Conservation (phyloP, 371 early-diverging fungal species). For the Apophysomyces ossiformis region DNA sequence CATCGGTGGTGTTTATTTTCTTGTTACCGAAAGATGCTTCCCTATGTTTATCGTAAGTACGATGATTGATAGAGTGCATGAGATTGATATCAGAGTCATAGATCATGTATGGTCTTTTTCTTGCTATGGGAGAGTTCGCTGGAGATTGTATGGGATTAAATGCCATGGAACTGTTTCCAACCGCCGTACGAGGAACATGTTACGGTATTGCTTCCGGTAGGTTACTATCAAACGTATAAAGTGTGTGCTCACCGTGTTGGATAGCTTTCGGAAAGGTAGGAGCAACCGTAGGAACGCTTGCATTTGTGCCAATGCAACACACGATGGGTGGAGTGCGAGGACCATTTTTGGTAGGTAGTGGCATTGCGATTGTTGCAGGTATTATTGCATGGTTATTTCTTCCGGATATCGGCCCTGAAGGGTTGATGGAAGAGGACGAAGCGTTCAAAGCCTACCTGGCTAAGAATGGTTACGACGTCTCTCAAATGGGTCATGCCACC, state of each 20-base stretch:
- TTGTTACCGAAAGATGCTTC: conserved; percentile 40
- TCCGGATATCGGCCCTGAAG: conserved; percentile 34
- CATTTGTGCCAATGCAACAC: conserved; percentile 37
- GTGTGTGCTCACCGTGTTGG: conserved; percentile 22
- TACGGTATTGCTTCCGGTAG: conserved; percentile 51
- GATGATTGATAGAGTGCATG: not conserved
- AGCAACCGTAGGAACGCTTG: conserved; percentile 42
- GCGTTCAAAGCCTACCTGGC: conserved; percentile 50
- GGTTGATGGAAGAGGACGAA: conserved; percentile 52
- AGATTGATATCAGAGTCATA: not conserved
- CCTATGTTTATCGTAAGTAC: conserved; percentile 51
- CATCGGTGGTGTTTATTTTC: conserved; percentile 54
- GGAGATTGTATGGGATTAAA: conserved; percentile 59
- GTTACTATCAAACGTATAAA: not conserved
- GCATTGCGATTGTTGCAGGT: conserved; percentile 31
- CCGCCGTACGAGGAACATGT: conserved; percentile 59
- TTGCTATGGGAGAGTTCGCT: conserved; percentile 59
- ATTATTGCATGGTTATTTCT: conserved; percentile 33
- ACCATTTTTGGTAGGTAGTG: conserved; percentile 36
- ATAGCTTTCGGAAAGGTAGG: conserved; percentile 47
- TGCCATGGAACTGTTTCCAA: conserved; percentile 53
- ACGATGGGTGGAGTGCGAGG: conserved; percentile 33
- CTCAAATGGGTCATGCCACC: conserved; percentile 34
- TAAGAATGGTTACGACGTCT: conserved; percentile 49
- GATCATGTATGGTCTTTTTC: conserved; percentile 59